phyloP scores from a whole-genome alignment of 2,329 filamentous ascomycete genomes.

The Colletotrichum sansevieriae region DNA sequence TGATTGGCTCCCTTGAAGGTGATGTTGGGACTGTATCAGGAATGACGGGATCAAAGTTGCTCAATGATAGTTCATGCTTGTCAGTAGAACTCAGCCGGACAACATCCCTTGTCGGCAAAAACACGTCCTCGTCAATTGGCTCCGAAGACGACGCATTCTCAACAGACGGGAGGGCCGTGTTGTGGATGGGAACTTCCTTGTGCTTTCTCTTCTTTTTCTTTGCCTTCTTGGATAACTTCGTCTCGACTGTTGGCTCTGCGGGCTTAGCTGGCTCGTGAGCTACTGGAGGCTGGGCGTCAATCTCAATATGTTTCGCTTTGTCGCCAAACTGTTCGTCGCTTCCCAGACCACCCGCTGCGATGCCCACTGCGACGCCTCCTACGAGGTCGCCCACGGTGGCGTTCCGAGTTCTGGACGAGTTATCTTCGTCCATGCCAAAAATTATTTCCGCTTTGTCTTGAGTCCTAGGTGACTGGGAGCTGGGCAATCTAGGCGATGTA shows the following conservation, averaged over 20 bases:
- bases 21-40: background rate
- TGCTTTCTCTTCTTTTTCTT: slow-evolving; percentile 48
- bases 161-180: background rate
- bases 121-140: background rate
- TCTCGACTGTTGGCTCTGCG: slow-evolving; percentile 15
- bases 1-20: background rate
- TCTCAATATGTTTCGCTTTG: background rate
- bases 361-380: slow-evolving; percentile 23
- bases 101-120: background rate
- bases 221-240: slow-evolving; percentile 49
- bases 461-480: slow-evolving; percentile 46
- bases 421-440: slow-evolving; percentile 47
- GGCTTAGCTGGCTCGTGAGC: background rate
- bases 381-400: slow-evolving; percentile 6
- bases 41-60: background rate
- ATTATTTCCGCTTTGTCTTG: slow-evolving; percentile 37
- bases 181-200: background rate
- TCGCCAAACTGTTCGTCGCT: background rate
- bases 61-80: background rate
- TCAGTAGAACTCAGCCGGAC: background rate
- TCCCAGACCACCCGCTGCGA: slow-evolving; percentile 10
- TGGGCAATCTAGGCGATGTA: slow-evolving; percentile 45
- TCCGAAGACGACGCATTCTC: slow-evolving; percentile 8
- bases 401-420: slow-evolving; percentile 2
- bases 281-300: slow-evolving; percentile 22